These are phyloP conservation scores for Candida boleticola DNA, from an alignment of 805 yeast genomes.

Conservation along the genomic window DNA sequence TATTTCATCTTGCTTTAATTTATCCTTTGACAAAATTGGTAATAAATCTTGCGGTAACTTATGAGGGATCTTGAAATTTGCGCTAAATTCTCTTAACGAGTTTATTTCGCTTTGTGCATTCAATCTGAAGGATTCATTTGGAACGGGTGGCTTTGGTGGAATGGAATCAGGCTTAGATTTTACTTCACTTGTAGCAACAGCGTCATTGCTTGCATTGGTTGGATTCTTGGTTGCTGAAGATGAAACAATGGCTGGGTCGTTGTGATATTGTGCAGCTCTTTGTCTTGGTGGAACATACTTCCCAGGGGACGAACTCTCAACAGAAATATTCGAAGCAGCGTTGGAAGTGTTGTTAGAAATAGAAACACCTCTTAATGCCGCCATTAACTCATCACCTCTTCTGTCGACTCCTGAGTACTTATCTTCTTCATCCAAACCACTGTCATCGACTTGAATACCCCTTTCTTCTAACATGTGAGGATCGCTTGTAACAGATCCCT, in stretches of 20 bases:
- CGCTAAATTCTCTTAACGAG: constrained; percentile 73
- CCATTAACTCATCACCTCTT: constrained; percentile 50
- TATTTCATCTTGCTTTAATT: constrained; percentile 61
- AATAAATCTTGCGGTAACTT: constrained; percentile 58
- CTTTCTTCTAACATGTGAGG: constrained; percentile 90
- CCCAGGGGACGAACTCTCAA: constrained; percentile 23
- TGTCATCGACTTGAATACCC: constrained; percentile 72
- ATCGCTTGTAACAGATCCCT: constrained; percentile 64
- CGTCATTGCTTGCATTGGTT: background rate
- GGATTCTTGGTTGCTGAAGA: constrained; percentile 39
- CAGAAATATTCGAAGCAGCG: constrained; percentile 4
- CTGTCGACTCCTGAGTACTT: constrained; percentile 90
- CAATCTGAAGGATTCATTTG: constrained; percentile 39
- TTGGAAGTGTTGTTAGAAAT: constrained; percentile 13
- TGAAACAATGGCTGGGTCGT: constrained; percentile 67
- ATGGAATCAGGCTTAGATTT: constrained; percentile 28
- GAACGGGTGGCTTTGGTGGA: constrained; percentile 28
- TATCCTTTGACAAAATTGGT: constrained; percentile 70
- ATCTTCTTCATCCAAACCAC: constrained; percentile 93
- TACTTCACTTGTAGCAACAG: constrained; percentile 7
- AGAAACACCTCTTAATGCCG: constrained; percentile 38
- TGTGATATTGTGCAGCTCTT: constrained; percentile 48
- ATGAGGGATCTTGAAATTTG: constrained; percentile 73
- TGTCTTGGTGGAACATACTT: constrained; percentile 58
- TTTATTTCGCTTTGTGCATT: constrained; percentile 63